phyloP scores from a whole-genome alignment of 345 rosid genomes.

The Citrus mangshanensis region DNA sequence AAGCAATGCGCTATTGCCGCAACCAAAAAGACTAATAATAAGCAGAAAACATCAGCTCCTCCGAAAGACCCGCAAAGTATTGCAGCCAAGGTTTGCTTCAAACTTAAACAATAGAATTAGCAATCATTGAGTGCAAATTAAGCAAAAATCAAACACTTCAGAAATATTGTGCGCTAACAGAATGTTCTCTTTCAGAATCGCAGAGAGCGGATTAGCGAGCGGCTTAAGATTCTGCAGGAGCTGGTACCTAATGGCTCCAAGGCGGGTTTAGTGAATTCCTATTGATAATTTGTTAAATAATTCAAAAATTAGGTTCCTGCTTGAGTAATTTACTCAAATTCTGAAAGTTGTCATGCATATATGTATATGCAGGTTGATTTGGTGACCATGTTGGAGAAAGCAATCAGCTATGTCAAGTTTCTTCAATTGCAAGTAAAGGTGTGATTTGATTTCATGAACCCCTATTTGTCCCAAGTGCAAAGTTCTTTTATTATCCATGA shows the following conservation, averaged over 20 bases:
- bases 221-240: conserved; percentile 80
- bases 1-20: conserved; percentile 40
- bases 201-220: conserved; percentile 85
- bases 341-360: neutral
- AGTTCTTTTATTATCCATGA: neutral
- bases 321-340: neutral
- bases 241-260: conserved; percentile 90
- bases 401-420: conserved; percentile 85
- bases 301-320: neutral
- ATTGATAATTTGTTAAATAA: too few relatives aligned
- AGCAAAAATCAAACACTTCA: neutral
- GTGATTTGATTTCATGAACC: neutral
- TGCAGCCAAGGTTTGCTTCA: conserved; percentile 79
- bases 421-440: conserved; percentile 99
- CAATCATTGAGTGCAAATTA: conserved; percentile 5
- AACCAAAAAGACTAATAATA: conserved; percentile 49
- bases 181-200: conserved; percentile 53
- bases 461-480: neutral
- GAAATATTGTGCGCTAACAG: neutral
- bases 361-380: conserved; percentile 59
- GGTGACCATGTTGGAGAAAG: conserved; percentile 96
- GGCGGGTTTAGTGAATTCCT: conserved; percentile 24
- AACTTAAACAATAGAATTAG: neutral
- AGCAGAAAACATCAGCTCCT: conserved; percentile 45
- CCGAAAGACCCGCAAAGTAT: conserved; percentile 86